Percentiles rank a stretch among this genome's conserved stretches.
These are phyloP conservation scores for Tetrapyrgos nigripes DNA, from an alignment of 1,284 basidiomycete genomes.

Conservation along the genomic window DNA sequence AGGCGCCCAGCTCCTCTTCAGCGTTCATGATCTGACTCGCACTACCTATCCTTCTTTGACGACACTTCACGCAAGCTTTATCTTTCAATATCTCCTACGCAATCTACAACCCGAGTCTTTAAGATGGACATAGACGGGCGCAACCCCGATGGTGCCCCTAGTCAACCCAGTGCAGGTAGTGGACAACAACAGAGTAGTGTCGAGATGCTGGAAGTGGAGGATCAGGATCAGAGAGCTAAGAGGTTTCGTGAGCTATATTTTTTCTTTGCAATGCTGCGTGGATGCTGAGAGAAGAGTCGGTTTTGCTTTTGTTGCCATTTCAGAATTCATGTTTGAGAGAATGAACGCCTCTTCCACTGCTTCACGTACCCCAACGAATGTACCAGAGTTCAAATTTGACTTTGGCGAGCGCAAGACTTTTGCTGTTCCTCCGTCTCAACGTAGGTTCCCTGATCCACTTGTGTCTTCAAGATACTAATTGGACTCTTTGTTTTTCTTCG, in stretches of 20 bases:
- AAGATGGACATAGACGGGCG: not conserved
- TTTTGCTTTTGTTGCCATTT: not conserved
- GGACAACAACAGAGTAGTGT: conserved; percentile 4
- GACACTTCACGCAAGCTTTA: not conserved
- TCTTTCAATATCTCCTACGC: not conserved
- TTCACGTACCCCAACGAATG: not conserved
- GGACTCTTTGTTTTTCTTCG: not conserved
- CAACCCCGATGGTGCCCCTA: not conserved
- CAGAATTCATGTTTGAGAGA: conserved; percentile 34
- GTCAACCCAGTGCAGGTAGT: not conserved
- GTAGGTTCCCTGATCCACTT: conserved; percentile 32
- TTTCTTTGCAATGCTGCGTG: not conserved
- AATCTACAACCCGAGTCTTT: not conserved
- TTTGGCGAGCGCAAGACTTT: conserved; percentile 23
- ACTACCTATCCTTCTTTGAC: not conserved
- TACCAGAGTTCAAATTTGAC: conserved; percentile 15
- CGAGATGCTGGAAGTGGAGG: conserved; percentile 38
- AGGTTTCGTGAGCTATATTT: conserved; percentile 31
- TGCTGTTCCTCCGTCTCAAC: conserved; percentile 30
- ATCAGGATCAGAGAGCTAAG: conserved; percentile 38
- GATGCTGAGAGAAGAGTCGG: not conserved
- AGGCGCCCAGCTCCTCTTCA: not conserved
- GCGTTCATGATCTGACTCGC: not conserved
- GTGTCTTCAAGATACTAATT: not conserved
- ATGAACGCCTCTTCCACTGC: conserved; percentile 23